Evolutionary conservation across 441 rosid genomes (phyloP).

Genomic region (Euphorbia celastroides): DNA sequence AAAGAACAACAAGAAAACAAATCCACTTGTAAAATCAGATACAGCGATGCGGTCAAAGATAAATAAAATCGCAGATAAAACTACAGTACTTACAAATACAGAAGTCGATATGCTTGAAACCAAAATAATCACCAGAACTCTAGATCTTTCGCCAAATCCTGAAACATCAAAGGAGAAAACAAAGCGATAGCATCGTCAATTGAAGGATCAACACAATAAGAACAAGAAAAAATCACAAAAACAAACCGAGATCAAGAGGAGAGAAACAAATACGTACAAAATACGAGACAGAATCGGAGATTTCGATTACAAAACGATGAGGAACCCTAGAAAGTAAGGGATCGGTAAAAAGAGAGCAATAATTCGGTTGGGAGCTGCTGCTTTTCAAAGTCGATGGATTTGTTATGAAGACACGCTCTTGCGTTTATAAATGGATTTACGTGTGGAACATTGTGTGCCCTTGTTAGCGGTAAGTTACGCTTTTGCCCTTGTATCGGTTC

Average conservation of each 20-base stretch:
- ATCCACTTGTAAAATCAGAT: neutral
- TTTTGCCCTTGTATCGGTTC: slow-evolving; percentile 1
- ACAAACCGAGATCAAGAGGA: neutral
- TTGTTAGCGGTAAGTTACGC: neutral
- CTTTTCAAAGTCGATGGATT: neutral
- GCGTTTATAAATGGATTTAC: neutral
- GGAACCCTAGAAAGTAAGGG: neutral
- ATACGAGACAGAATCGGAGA: neutral
- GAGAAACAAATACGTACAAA: neutral
- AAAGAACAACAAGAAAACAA: neutral
- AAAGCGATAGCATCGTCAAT: too few species aligned
- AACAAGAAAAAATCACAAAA: neutral
- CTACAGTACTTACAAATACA: slow-evolving; percentile 8
- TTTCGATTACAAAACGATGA: slow-evolving; percentile 5
- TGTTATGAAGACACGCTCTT: neutral
- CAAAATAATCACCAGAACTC: slow-evolving; percentile 1
- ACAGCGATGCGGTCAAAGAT: neutral
- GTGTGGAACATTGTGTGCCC: neutral
- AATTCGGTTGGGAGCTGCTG: neutral
- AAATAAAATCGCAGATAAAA: neutral
- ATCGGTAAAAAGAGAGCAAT: neutral
- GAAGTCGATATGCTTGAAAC: neutral
- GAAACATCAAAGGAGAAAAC: too few species aligned
- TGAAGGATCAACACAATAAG: neutral
- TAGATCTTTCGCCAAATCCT: neutral